These are phyloP conservation scores for Claviceps humidiphila DNA, from an alignment of 2,329 filamentous ascomycete genomes.

Conservation along the genomic window DNA sequence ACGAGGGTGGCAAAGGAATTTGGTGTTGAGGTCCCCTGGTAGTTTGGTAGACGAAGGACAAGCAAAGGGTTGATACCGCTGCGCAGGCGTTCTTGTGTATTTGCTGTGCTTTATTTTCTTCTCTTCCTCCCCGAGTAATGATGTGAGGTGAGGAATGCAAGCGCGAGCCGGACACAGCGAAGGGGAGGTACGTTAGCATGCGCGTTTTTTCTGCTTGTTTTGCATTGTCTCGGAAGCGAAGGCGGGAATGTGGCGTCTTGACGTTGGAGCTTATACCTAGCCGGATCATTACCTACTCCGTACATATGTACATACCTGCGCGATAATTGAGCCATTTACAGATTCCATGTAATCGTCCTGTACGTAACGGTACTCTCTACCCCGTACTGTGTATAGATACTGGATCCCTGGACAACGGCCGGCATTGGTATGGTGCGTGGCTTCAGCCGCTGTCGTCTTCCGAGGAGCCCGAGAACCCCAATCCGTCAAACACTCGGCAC, in stretches of 20 bases:
- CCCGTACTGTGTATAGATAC: too few species aligned
- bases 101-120: too few species aligned
- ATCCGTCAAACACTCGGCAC: background rate
- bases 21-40: conserved; percentile 22
- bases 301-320: too few species aligned
- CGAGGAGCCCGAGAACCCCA: background rate
- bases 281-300: background rate
- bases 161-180: too few species aligned
- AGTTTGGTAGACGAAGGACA: background rate
- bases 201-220: too few species aligned
- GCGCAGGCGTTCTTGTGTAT: background rate
- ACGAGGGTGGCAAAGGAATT: conserved; percentile 41
- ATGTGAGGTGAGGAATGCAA: too few species aligned
- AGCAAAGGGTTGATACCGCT: background rate
- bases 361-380: too few species aligned
- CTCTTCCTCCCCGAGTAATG: too few species aligned
- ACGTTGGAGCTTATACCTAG: too few species aligned
- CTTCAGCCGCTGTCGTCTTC: background rate
- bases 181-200: too few species aligned
- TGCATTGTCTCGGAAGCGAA: background rate
- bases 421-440: background rate
- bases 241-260: background rate
- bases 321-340: too few species aligned
- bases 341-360: too few species aligned
- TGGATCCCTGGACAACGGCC: background rate